phyloP scores from a whole-genome alignment of 139 green algal species.

The Chlorella ohadii region DNA sequence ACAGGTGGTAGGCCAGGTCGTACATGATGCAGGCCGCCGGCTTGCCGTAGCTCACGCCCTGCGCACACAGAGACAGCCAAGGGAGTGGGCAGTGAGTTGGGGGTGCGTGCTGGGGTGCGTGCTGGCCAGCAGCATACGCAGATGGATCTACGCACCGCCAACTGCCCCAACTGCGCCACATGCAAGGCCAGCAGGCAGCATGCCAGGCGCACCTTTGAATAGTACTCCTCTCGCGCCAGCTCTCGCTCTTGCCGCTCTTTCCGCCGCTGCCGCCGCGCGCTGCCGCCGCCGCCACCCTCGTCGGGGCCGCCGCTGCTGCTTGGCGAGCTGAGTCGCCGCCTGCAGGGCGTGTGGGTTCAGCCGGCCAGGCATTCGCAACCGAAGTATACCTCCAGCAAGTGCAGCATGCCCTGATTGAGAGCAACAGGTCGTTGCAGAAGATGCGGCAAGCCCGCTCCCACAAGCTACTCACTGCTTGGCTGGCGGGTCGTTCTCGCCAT shows the following conservation, averaged over 20 bases:
- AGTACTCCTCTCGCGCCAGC: slow-evolving; percentile 30
- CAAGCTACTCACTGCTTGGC: slow-evolving; percentile 2
- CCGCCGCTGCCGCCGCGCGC: slow-evolving; percentile 9
- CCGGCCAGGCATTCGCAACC: too few relatives aligned
- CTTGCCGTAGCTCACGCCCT: slow-evolving; percentile 69
- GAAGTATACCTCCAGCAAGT: too few relatives aligned
- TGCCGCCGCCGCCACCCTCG: slow-evolving; percentile 5
- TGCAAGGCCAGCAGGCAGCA: not conserved
- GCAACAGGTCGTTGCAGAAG: too few relatives aligned
- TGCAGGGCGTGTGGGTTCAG: too few relatives aligned
- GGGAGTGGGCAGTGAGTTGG: too few relatives aligned
- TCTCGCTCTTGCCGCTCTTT: slow-evolving; percentile 31
- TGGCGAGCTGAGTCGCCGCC: slow-evolving; percentile 16
- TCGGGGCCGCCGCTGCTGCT: slow-evolving; percentile 5
- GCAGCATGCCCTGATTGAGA: too few relatives aligned
- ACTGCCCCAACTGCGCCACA: not conserved
- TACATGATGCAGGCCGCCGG: slow-evolving; percentile 76
- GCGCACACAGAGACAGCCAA: not conserved
- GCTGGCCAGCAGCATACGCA: too few relatives aligned
- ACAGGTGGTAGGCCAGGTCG: slow-evolving; percentile 64
- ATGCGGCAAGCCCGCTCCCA: not conserved
- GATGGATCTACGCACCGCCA: too few relatives aligned
- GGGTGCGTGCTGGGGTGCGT: too few relatives aligned
- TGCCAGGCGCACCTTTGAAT: slow-evolving; percentile 17
- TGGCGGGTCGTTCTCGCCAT: slow-evolving; percentile 18